Evolutionary conservation across 805 yeast species (phyloP), one percentile per base, ranked within the genome.

Genomic region (Lipomyces orientalis): DNA sequence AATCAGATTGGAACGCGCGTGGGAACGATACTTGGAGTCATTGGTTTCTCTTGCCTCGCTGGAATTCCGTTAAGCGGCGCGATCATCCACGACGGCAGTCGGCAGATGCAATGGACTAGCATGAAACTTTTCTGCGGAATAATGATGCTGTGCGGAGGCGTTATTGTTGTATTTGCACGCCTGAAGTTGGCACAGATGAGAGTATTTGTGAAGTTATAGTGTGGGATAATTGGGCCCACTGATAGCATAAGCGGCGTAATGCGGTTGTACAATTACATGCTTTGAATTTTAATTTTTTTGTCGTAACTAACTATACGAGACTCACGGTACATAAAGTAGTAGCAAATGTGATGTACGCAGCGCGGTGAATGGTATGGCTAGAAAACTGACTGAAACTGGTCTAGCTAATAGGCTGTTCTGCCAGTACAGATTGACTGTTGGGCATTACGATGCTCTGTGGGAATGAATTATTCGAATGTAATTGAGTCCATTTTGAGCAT

Each of bases 21-120:
- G 90, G 90, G 90, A 2, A 64, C 86, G 54, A 84, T 91, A 0
- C 80, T 90, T 52, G 80, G 84, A 8, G 73, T 82, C 9, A 86
- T 89, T 54, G 83, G 93, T 0, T 81, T 84, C 73, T 86, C 84
- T 0, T 61, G 70, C 22, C 71, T 76, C 9, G 51, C 73, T 0
- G 78, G 78, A 0, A 73, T 76, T 0, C 76, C 78, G 1, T 43
- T 75, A 16, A 74, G 76, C 4, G 78, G 78, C 2, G 70, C 68
- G 2, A 39, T 70, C 6, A 52, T 66, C 16, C 33, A 35, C 5
- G 56, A 61, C 4, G 60, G 60, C 9, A 51, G 57, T 16, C 67
- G 68, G 29, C 29, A 57, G n/a, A 2, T 34, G 14, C 60, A 56
- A 46, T 56, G 64, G 61, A 34, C 54, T 5, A 25, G 10, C 25